Conservation (phyloP, 495 filamentous ascomycete species). For the Penicillium paradoxum region DNA sequence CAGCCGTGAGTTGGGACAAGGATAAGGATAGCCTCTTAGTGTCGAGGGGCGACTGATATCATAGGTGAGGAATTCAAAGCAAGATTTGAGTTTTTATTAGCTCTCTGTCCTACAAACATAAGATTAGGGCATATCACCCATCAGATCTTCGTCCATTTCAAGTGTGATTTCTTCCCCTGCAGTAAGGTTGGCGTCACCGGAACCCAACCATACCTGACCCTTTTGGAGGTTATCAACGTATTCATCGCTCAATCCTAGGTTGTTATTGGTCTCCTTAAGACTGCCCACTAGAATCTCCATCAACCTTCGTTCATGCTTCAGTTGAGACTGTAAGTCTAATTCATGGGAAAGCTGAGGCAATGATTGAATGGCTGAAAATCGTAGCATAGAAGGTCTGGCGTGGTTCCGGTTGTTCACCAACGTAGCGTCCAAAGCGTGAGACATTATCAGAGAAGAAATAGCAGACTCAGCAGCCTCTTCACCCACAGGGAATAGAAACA, state of each 20-base stretch:
- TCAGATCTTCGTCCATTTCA: slow-evolving; percentile 64
- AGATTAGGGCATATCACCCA: slow-evolving; percentile 45
- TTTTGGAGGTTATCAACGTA: slow-evolving; percentile 39
- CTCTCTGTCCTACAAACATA: too few species aligned
- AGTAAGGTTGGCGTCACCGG: slow-evolving; percentile 2
- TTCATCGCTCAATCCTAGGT: slow-evolving; percentile 55
- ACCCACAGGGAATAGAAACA: slow-evolving; percentile 36
- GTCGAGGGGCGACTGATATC: too few species aligned
- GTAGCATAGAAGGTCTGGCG: slow-evolving; percentile 38
- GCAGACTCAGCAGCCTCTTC: slow-evolving; percentile 43
- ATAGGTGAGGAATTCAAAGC: too few species aligned
- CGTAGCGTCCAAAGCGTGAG: slow-evolving; percentile 50
- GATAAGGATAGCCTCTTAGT: too few species aligned
- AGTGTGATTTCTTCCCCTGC: slow-evolving; percentile 27
- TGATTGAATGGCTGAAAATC: slow-evolving; percentile 24
- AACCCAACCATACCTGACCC: slow-evolving; percentile 14
- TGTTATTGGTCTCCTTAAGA: slow-evolving; percentile 48
- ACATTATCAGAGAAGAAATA: slow-evolving; percentile 50
- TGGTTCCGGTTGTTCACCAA: slow-evolving; percentile 43
- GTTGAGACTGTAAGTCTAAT: slow-evolving; percentile 33
- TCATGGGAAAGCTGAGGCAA: slow-evolving; percentile 32
- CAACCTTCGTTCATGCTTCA: slow-evolving; percentile 31
- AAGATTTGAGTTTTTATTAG: too few species aligned
- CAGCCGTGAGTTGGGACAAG: too few species aligned
- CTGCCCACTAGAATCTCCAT: slow-evolving; percentile 36